Evolutionary conservation across 495 filamentous ascomycete species (phyloP), one percentile per base, ranked within the genome.

Genomic region (Amniculicola lignicola): DNA sequence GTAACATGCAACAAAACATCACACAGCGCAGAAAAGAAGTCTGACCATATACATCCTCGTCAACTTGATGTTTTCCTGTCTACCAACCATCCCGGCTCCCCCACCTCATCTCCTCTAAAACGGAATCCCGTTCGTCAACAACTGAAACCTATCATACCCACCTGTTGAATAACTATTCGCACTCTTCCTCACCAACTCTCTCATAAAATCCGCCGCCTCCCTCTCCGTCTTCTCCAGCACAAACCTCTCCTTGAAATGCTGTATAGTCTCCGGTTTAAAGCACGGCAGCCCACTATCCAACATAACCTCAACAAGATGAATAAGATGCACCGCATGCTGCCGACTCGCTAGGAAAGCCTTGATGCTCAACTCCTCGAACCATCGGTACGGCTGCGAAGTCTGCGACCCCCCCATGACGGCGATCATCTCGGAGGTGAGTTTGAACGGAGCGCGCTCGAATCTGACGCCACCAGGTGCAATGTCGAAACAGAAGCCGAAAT

Each of bases 401-500:
- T 83, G 86, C 1, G 75, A 74, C 35, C 92, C 90, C 22, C 94
- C 91, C 92, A 99, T 99, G 51, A 99, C 94, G 14, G 90, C 86
- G 33, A 99, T 79, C 94, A 99, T 99, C 67, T 99, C 94, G 10
- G 82, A 81, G 0, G 94, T 97, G 44, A 99, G 80, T 72, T 99
- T 99, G 81, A 99, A 99, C 0, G 94, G 94, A 0, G 94, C 94
- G 22, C 94, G 86, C 74, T 99, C 94, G 65, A 99, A 99, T 48
- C 87, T 89, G 46, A 97, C 87, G 18, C 94, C 94, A 35, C 94
- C 94, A 0, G 94, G 94, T 0, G 90, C 94, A 65, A 99, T 96
- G 67, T 99, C 94, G 70, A 99, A 97, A 72, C 92, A 97, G 77
- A 99, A 99, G 16, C 94, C 94, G 64, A 99, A 99, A 72, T 99